Conservation (phyloP, 176 grass and related monocot species). For the Rhynchospora breviuscula region DNA sequence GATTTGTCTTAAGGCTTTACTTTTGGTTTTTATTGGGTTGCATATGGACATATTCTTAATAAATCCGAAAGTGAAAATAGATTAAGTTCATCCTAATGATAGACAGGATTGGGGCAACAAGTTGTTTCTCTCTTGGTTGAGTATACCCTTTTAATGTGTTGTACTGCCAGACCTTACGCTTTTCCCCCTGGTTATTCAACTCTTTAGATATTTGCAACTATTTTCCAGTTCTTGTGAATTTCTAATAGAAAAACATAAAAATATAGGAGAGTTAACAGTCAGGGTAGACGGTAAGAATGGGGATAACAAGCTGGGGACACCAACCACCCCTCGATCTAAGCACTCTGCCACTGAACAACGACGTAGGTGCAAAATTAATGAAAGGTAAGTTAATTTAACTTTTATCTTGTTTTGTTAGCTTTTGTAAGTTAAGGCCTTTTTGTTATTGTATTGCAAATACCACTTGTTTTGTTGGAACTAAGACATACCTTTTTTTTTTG, state of each 20-base stretch:
- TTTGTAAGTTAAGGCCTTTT: neutral
- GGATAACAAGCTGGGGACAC: conserved; percentile 31
- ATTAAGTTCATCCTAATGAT: neutral
- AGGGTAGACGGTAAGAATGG: conserved; percentile 25
- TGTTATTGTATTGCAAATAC: neutral
- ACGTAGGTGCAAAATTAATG: conserved; percentile 47
- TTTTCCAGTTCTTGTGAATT: neutral
- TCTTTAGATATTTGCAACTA: neutral
- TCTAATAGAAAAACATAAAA: neutral
- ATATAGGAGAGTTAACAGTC: conserved; percentile 19
- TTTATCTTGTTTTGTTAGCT: conserved; percentile 3
- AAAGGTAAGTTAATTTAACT: conserved; percentile 23
- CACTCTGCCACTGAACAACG: conserved; percentile 47
- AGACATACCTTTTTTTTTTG: neutral
- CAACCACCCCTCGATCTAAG: conserved; percentile 36
- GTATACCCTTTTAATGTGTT: neutral
- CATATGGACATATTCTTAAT: neutral
- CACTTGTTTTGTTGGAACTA: neutral
- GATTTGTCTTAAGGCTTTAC: neutral
- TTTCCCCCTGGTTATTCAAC: neutral
- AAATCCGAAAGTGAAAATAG: neutral
- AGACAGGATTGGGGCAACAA: neutral
- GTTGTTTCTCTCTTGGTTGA: neutral
- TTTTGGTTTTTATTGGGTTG: neutral
- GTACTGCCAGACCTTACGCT: neutral